Evolutionary conservation across 2,329 filamentous ascomycete species (phyloP), one percentile per base, ranked within the genome.

Genomic region (Cryoendolithus antarcticus): DNA sequence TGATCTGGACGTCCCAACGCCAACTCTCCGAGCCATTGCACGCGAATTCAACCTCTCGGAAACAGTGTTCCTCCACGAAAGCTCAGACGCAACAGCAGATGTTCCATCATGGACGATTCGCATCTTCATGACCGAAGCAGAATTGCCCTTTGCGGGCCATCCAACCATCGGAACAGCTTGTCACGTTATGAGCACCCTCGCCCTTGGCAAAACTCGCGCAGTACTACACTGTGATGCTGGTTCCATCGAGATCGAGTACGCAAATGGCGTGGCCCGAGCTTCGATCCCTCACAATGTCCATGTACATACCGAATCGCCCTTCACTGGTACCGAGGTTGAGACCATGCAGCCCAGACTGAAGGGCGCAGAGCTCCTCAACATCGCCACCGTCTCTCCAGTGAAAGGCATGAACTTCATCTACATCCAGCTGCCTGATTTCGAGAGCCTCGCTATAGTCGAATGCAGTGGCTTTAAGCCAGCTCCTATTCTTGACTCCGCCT

Each of bases 381-480:
- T 47, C 38, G 54, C 46, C 9, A 48, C 66, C 9, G 61, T 67
- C 8, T 65, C 61, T 32, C 64, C 86, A 34, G 81, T 86, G 29
- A 75, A 74, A 33, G 83, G 82, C 35, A 81, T 88, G 77, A 74
- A 74, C 1, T 86, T 86, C 57, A 60, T 75, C n/a, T 69, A 84
- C 27, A 64, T 82, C 9, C 62, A 73, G 47, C 64, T 91, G 13
- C 65, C 72, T 0, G 69, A 67, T 39, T 58, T 84, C 7, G 74
- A 75, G 24, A 67, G 71, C 6, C 65, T 89, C 11, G 67, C 61
- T 4, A 49, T 58, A 9, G 57, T 67, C 8, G 62, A 66, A 3
- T 48, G 59, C 5, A 46, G 42, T 24, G 48, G 48, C 3, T 48
- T 50, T 24, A 53, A 62, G 9, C 51, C 65, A 32, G 57, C 49